Evolutionary conservation across 2,329 filamentous ascomycete species (phyloP), one percentile per base, ranked within the genome.

Genomic region (Scedosporium dehoogii): DNA sequence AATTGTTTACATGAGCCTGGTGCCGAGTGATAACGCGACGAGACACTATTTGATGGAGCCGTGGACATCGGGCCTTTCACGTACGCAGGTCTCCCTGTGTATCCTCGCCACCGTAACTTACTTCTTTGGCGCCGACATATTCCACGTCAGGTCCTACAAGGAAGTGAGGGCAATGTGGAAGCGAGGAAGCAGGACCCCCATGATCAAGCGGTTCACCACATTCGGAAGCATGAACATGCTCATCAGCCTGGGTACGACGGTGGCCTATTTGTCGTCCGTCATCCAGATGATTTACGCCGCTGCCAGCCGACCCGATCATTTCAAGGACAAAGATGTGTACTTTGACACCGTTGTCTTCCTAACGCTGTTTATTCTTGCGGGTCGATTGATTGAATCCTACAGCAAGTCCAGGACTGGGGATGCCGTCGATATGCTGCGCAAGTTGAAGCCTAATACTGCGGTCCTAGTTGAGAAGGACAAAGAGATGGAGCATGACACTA

Each of bases 201-300:
- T 96, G 3, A 68, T 90, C 16, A 83, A 88, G 67, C 81, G 92
- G 14, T 92, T 97, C 70, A 91, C 92, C 72, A 86, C 89, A n/a
- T 97, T 97, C 69, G 92, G 92, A 7, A 96, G 92, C 76, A 97
- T 97, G 92, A 96, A 96, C 71, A 88, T 96, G 77, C 82, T 97
- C 64, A 92, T 97, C 74, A 94, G 89, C 6, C 81, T 96, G 2
- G 92, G 92, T 5, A 96, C 92, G 0, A 88, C 85, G 2, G 91
- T 97, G 64, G 92, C 92, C 1, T 96, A 96, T 72, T 78, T 96
- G 65, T 87, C 91, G 0, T 96, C 91, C 0, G 76, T 96, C 25
- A 88, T 85, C 16, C 86, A 96, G 66, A 81, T 97, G 71, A 87
- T 91, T 60, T 83, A 85, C 6, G 75, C 73, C 0, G 83, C 86